These are phyloP conservation scores for Fomitopsis betulina DNA, from an alignment of 1,284 basidiomycete genomes.

Conservation along the genomic window DNA sequence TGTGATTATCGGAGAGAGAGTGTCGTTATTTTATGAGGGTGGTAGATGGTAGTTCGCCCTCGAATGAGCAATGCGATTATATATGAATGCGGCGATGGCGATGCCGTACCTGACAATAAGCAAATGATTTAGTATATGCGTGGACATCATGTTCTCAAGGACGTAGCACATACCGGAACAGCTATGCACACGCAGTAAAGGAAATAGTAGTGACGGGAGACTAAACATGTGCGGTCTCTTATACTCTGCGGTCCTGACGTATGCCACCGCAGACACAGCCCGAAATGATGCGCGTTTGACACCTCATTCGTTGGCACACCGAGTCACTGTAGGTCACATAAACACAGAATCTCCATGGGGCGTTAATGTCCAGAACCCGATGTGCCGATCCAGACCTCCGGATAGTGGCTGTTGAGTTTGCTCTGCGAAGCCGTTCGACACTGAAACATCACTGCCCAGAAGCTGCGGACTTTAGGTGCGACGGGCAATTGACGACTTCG, in stretches of 20 bases:
- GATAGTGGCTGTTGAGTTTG: neutral
- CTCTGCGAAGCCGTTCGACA: neutral
- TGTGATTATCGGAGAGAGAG: neutral
- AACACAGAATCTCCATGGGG: neutral
- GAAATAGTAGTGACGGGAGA: neutral
- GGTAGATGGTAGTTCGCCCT: neutral
- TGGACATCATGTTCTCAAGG: neutral
- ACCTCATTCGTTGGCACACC: neutral
- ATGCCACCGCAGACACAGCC: neutral
- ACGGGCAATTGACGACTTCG: neutral
- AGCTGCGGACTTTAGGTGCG: neutral
- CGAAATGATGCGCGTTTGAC: neutral
- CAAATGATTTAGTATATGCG: too few species aligned
- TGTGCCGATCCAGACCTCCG: neutral
- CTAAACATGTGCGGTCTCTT: neutral
- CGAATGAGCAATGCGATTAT: neutral
- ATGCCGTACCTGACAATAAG: too few species aligned
- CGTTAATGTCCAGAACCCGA: neutral
- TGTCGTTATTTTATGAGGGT: neutral
- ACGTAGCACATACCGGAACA: neutral
- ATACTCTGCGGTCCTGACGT: neutral
- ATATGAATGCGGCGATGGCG: too few species aligned
- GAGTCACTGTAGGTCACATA: neutral
- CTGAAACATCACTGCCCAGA: neutral
- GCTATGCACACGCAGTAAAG: neutral